Evolutionary conservation across 1,284 basidiomycete genomes (phyloP).

Genomic region (Fomes fomentarius): DNA sequence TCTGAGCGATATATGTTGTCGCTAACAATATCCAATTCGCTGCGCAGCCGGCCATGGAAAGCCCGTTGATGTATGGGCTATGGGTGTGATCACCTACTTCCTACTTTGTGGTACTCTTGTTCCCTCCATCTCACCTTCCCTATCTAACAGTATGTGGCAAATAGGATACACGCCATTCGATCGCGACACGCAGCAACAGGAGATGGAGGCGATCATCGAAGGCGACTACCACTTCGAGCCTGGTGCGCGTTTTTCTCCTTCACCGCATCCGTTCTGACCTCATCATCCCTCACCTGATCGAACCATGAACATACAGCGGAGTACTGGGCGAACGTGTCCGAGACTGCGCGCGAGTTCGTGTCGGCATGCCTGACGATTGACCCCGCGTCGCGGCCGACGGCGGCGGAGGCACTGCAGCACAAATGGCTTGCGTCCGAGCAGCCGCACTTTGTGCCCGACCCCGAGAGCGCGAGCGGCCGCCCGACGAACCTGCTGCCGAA

Average conservation of each 20-base stretch:
- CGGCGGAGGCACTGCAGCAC: conserved; percentile 71
- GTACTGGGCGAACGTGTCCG: conserved; percentile 87
- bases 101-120: conserved; percentile 69
- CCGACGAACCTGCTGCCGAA: conserved; percentile 86
- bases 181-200: conserved; percentile 83
- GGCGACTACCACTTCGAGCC: conserved; percentile 95
- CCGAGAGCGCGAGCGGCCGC: conserved; percentile 55
- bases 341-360: conserved; percentile 84
- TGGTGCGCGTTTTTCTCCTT: conserved; percentile 35
- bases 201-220: conserved; percentile 92
- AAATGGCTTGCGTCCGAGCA: conserved; percentile 75
- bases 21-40: conserved; percentile 13
- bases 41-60: conserved; percentile 85
- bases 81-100: conserved; percentile 97
- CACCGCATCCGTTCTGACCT: background rate
- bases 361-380: conserved; percentile 82
- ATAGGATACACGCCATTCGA: conserved; percentile 91
- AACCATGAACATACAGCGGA: conserved; percentile 46
- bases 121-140: background rate
- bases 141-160: background rate
- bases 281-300: too few relatives aligned
- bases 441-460: conserved; percentile 75
- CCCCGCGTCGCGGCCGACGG: conserved; percentile 77
- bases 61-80: conserved; percentile 97
- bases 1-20: background rate